phyloP scores from a whole-genome alignment of 208 protist species.

The Endotrypanum monterogeii region DNA sequence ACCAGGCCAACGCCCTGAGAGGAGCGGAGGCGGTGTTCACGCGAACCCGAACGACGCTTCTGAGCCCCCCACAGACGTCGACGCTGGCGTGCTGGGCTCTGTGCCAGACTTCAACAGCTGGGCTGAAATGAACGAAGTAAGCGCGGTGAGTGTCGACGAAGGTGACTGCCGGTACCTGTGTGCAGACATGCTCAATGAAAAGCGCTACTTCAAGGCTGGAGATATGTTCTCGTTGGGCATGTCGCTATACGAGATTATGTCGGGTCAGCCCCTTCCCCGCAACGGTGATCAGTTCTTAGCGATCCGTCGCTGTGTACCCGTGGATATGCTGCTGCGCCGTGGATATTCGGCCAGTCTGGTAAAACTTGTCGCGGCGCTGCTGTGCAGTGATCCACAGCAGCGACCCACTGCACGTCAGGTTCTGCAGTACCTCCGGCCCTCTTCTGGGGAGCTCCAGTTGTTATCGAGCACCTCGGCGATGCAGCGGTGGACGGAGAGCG shows the following conservation, averaged over 20 bases:
- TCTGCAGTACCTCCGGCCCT: conserved; percentile 61
- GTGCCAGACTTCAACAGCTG: conserved; percentile 12
- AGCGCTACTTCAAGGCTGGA: conserved; percentile 73
- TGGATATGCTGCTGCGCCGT: conserved; percentile 38
- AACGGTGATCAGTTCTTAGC: conserved; percentile 73
- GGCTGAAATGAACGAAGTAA: conserved; percentile 49
- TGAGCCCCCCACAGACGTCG: not conserved
- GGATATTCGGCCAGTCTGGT: conserved; percentile 67
- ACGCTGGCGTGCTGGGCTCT: not conserved
- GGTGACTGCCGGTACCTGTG: conserved; percentile 92
- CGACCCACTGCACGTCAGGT: conserved; percentile 76
- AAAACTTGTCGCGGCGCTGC: conserved; percentile 48
- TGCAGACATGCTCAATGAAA: conserved; percentile 92
- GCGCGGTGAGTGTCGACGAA: conserved; percentile 84
- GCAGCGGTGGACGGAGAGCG: conserved; percentile 32
- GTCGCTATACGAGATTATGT: conserved; percentile 90
- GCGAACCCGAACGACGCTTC: conserved; percentile 7
- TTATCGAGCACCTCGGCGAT: conserved; percentile 27
- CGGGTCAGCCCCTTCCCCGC: conserved; percentile 67
- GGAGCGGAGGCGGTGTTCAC: not conserved
- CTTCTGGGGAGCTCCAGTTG: conserved; percentile 31
- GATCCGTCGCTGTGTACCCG: conserved; percentile 59
- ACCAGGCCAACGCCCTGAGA: not conserved
- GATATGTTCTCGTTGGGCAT: conserved; percentile 94
- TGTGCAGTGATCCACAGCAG: conserved; percentile 55